Percentiles rank a stretch among this genome's conserved stretches.
phyloP scores from a whole-genome alignment of 208 protist genomes.

The Polymyxa betae region DNA sequence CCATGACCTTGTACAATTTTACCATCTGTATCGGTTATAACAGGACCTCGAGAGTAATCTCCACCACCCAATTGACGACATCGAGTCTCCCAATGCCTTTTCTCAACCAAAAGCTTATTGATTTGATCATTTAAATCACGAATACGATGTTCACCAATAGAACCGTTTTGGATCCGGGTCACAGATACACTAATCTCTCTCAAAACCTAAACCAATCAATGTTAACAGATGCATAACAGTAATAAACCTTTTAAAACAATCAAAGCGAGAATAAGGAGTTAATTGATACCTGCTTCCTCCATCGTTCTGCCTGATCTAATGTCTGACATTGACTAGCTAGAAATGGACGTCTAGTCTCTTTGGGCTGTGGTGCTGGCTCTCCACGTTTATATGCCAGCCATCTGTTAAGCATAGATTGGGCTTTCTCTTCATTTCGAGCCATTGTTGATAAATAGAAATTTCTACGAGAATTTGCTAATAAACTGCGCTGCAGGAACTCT shows the following conservation, averaged over 20 bases:
- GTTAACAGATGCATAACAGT: background rate
- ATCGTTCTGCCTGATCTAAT: conserved; percentile 73
- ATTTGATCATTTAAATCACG: conserved; percentile 86
- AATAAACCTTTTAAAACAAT: background rate
- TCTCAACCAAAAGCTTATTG: conserved; percentile 82
- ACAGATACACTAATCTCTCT: conserved; percentile 77
- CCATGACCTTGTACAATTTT: conserved; percentile 47
- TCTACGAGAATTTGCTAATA: too few relatives aligned
- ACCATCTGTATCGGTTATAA: conserved; percentile 61
- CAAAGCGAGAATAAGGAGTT: background rate
- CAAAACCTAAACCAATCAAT: conserved; percentile 69
- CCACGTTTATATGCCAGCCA: conserved; percentile 65
- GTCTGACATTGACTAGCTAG: conserved; percentile 72
- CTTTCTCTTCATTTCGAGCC: conserved; percentile 75
- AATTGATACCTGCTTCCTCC: conserved; percentile 66
- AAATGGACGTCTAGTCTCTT: conserved; percentile 68
- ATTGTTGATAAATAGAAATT: too few relatives aligned
- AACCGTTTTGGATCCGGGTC: conserved; percentile 75
- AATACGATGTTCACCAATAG: conserved; percentile 80
- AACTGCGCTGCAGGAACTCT: too few relatives aligned
- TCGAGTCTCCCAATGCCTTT: conserved; percentile 81
- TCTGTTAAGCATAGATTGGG: conserved; percentile 71
- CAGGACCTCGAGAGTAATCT: conserved; percentile 69
- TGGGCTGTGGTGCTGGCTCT: background rate
- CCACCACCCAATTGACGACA: conserved; percentile 80